Percentiles rank a stretch among this genome's conserved stretches.
Conservation (phyloP, 805 yeast genomes). For the Wickerhamomyces xylosicus region DNA sequence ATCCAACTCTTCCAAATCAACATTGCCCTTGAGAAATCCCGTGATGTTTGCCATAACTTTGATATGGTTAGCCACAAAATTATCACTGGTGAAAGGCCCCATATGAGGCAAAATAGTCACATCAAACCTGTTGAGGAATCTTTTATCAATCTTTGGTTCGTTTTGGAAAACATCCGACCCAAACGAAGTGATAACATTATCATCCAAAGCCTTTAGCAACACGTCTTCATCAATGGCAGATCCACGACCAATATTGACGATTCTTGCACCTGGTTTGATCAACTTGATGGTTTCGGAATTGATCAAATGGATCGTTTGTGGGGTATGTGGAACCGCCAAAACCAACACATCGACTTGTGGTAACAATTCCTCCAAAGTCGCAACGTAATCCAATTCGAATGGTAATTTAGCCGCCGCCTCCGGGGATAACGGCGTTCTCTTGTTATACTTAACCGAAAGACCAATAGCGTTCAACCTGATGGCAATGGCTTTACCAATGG, state of each 20-base stretch:
- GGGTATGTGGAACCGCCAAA: constrained; percentile 56
- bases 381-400: constrained; percentile 33
- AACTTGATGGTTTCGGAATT: constrained; percentile 34
- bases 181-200: constrained; percentile 51
- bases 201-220: constrained; percentile 44
- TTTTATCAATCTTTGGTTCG: constrained; percentile 48
- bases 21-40: constrained; percentile 14
- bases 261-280: constrained; percentile 43
- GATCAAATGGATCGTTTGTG: constrained; percentile 45
- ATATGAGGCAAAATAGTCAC: constrained; percentile 54
- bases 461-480: constrained; percentile 46
- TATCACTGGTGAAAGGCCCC: constrained; percentile 58
- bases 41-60: constrained; percentile 42
- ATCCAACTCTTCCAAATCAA: constrained; percentile 3
- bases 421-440: constrained; percentile 34
- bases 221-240: constrained; percentile 58
- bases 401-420: constrained; percentile 29
- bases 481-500: constrained; percentile 61
- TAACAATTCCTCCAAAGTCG: constrained; percentile 34
- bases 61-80: constrained; percentile 38
- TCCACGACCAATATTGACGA: constrained; percentile 75
- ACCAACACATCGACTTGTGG: constrained; percentile 44
- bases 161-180: constrained; percentile 66
- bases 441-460: constrained; percentile 54
- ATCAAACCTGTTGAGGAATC: constrained; percentile 44